Base-by-base conservation (phyloP, 257 asterid species). In the Thymus mandschuricus region DNA sequence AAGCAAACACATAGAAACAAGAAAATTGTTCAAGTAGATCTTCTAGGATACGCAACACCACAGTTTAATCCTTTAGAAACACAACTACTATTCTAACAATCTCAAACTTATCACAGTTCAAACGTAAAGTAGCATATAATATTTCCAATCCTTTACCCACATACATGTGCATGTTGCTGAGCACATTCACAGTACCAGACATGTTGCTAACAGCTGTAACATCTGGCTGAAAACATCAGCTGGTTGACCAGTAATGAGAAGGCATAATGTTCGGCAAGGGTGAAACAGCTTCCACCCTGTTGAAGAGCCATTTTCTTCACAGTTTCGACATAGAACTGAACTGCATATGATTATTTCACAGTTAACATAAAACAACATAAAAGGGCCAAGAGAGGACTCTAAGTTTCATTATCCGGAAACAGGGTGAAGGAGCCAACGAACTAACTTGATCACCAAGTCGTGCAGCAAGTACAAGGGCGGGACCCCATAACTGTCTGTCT, bases 401-500 rank as follows among this genome's bases (percentile, higher is more conserved):
- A 66, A 38, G 33, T 69, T 66, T 13, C 55, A 64, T 52, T 46
- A 62, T 55, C 12, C 13, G 59, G 49, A 66, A 38, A 71, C 44
- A 31, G 27, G 67, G 15, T 13, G 71, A 43, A 58, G 35, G 66
- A 73, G 29, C 13, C 54, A 52, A 62, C 27, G 35, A 46, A 69
- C 79, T 49, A 54, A 86, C 99, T 87, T 92, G 97, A 76, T 89
- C 90, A 35, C 97, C 97, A 72, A 95, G 95, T 79, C 86, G 99
- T 56, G 98, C 99, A 75, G 98, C 98, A 74, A 95, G 98, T 77
- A 89, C 88, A 78, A 95, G 92, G 70, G 99, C 98, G 72, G 95
- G 98, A 45, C 98, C 97, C 99, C 99, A 95, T 82, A 95, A 72
- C 73, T 89, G 98, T 73, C 99, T 97, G 85, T 89, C 96, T 76